A percentile compares a stretch with the other conserved stretches of the same genome.
phyloP scores from a whole-genome alignment of 2,329 filamentous ascomycete species.

The Allantophomopsis lycopodina region DNA sequence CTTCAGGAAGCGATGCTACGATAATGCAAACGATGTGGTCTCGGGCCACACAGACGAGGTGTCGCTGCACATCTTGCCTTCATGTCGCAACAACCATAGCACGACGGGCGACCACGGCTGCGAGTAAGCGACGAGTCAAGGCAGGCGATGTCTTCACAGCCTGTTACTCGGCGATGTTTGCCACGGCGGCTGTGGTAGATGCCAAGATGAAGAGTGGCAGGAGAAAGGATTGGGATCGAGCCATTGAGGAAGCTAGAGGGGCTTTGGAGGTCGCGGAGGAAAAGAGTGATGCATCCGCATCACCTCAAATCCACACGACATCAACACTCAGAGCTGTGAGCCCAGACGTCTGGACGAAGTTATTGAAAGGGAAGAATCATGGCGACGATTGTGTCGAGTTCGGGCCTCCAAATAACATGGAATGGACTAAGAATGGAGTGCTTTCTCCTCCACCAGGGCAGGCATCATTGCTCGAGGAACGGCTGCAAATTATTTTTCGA shows the following conservation, averaged over 20 bases:
- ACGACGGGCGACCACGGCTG: constrained; percentile 34
- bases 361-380: background rate
- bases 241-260: constrained; percentile 36
- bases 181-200: constrained; percentile 49
- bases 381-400: too few species aligned
- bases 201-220: constrained; percentile 41
- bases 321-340: background rate
- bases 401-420: background rate
- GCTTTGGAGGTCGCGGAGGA: background rate
- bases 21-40: constrained; percentile 58
- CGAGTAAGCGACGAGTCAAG: constrained; percentile 32
- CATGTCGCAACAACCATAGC: constrained; percentile 31
- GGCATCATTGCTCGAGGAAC: too few species aligned
- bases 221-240: constrained; percentile 44
- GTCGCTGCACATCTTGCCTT: constrained; percentile 48
- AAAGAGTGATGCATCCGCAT: background rate
- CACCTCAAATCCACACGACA: background rate
- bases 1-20: constrained; percentile 9
- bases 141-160: constrained; percentile 46
- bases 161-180: constrained; percentile 54
- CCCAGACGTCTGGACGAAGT: background rate
- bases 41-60: constrained; percentile 47
- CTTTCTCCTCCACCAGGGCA: too few species aligned
- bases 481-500: too few species aligned
- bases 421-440: background rate